A percentile compares a stretch with the other conserved stretches of the same genome.
Conservation (phyloP, 257 asterid genomes). For the Capsicum chinense region DNA sequence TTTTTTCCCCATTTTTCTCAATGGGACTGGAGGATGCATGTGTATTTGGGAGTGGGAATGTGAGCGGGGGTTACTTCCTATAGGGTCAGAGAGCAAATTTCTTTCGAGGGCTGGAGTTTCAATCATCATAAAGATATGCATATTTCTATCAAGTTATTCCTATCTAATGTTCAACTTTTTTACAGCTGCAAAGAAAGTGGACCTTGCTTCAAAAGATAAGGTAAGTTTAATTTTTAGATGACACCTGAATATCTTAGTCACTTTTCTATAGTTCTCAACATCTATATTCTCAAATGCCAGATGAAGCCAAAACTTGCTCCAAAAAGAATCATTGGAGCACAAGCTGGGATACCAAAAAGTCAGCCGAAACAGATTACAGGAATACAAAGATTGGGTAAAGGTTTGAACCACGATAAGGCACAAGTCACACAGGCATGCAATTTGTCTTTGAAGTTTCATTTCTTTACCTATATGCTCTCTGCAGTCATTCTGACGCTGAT, state of each 20-base stretch:
- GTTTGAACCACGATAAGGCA: slow-evolving; percentile 56
- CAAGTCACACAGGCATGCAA: slow-evolving; percentile 52
- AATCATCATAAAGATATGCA: slow-evolving; percentile 7
- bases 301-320: slow-evolving; percentile 53
- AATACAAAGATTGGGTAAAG: slow-evolving; percentile 54
- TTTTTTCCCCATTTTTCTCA: not conserved
- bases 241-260: slow-evolving; percentile 2
- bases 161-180: slow-evolving; percentile 8
- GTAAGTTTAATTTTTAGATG: slow-evolving; percentile 29
- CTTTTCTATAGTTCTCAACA: not conserved
- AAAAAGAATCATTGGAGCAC: slow-evolving; percentile 55
- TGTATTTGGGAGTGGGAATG: not conserved
- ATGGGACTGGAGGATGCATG: not conserved
- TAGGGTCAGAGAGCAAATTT: not conserved
- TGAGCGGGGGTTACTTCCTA: not conserved
- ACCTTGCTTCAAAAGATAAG: slow-evolving; percentile 26
- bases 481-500: not conserved
- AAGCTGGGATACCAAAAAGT: slow-evolving; percentile 49
- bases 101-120: not conserved
- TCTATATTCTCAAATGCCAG: slow-evolving; percentile 37
- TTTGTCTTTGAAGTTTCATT: slow-evolving; percentile 20
- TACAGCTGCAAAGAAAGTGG: slow-evolving; percentile 30
- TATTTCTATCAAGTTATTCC: slow-evolving; percentile 7
- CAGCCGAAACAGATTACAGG: slow-evolving; percentile 60
- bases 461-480: not conserved